Evolutionary conservation across 139 green algal genomes (phyloP).

Genomic region (Closterium sp.): DNA sequence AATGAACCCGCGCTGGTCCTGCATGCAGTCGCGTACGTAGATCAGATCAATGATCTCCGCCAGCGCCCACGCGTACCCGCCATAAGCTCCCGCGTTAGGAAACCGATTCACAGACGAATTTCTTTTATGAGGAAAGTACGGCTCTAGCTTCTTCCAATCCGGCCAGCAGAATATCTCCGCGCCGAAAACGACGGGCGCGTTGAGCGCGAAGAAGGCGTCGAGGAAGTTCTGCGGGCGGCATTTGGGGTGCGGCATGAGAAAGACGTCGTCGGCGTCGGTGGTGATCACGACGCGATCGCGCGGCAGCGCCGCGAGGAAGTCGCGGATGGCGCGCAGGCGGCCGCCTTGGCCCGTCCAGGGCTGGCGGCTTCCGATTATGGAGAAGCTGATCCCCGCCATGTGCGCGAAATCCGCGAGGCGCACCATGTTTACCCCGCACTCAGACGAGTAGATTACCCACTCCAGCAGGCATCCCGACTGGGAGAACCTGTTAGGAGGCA

Average conservation of each 20-base stretch:
- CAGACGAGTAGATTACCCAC: slow-evolving; percentile 21
- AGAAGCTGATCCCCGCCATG: slow-evolving; percentile 12
- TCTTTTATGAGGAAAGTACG: slow-evolving; percentile 12
- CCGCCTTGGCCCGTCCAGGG: slow-evolving; percentile 6
- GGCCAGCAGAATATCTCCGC: slow-evolving; percentile 11
- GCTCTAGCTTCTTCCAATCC: not conserved
- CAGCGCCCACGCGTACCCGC: slow-evolving; percentile 8
- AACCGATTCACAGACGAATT: slow-evolving; percentile 1
- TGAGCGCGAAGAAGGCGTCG: not conserved
- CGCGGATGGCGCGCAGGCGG: not conserved
- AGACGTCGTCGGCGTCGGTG: slow-evolving; percentile 13
- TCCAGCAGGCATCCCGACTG: slow-evolving; percentile 4
- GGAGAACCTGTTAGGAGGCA: no score
- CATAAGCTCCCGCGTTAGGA: slow-evolving; percentile 13
- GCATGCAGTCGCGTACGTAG: slow-evolving; percentile 9
- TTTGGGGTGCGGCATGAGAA: slow-evolving; percentile 1
- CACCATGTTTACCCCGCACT: slow-evolving; percentile 13
- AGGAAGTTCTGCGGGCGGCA: not conserved
- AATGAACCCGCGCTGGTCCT: slow-evolving; percentile 16
- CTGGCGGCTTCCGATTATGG: not conserved
- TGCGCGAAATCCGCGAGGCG: slow-evolving; percentile 10
- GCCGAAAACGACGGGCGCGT: not conserved
- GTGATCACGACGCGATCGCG: slow-evolving; percentile 13
- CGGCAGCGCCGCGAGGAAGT: slow-evolving; percentile 4
- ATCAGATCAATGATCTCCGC: not conserved